Base-by-base conservation (phyloP, 2,329 filamentous ascomycete genomes). In the Emericellopsis cladophorae region DNA sequence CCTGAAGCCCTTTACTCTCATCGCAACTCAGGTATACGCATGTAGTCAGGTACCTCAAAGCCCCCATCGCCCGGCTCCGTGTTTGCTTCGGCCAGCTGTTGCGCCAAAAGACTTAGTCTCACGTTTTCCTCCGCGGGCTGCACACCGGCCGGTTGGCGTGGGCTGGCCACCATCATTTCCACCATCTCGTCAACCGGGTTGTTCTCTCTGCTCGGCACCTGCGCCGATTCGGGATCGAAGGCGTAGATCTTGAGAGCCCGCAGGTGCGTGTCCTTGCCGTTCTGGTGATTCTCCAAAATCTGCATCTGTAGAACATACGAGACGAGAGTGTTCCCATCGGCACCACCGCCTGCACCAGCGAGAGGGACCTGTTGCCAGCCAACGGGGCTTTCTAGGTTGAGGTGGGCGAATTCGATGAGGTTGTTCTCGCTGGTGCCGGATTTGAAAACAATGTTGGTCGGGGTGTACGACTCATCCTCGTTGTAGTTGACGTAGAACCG, bases 231-330 rank as follows among this genome's bases (percentile, higher is more conserved):
- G 23, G 66, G 62, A 45, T 74, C 70, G 15, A 74, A 62, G 1
- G 74, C 74, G 49, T 77, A 98, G 9, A 96, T 82, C 64, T 95
- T 93, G 59, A 98, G 74, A 2, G 88, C 90, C 14, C 92, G 75
- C 21, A 98, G 74, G 67, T 98, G 92, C n/a, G 92, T 98, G 58
- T 98, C 92, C 59, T 98, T 98, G 48, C 92, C 92, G 58, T 98
- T 98, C 63, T 98, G 92, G 59, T 98, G 92, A 55, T 98, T 98
- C 64, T 96, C 92, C 40, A 90, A 74, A 38, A 98, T 81, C 49
- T 84, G 80, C 54, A 96, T 80, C 59, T 96, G 89, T 23, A 98
- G 72, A 24, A 96, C 77, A 64, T 90, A 95, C 14, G 85, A 88
- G 45, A 89, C 79, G 15, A 96, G 74, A 1, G 89, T 84, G 51